Evolutionary conservation across 306 rosid genomes (phyloP), one percentile per base, ranked within the genome.

Genomic region (Ziziphus jujuba): DNA sequence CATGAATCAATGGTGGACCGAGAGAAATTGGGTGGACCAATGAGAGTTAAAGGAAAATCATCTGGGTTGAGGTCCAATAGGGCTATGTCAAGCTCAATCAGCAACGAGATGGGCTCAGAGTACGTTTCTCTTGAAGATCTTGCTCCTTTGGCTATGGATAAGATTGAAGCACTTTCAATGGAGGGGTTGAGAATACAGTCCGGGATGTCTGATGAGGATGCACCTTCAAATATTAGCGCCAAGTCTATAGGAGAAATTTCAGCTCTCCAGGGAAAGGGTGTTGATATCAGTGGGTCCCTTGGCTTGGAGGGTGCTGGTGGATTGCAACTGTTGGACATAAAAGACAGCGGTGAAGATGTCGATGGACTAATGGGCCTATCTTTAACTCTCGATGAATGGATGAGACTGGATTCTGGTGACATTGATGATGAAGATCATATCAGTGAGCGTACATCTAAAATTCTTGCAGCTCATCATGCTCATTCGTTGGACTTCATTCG

Each of bases 101-200:
- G 77, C 71, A 70, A 78, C 63, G 87, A 77, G 54, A 63, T 52
- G 47, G 85, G 72, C 60, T 64, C 83, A 1, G 93, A 82, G 57
- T 83, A 86, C 65, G 89, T 81, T 66, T 90, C 97, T 63, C 78
- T 93, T 45, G 95, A 88, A 80, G 97, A 90, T 87, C 89, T 93
- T 75, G 96, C 95, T 72, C 96, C 95, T 59, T 54, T 88, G 65
- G 97, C 97, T 58, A 86, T 84, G 96, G 92, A 86, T 74, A 90
- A 86, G 81, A 86, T 88, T 52, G 97, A 90, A 86, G 96, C 97
- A 23, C 96, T 93, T 77, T 88, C 89, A 44, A 43, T 93, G 22
- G 96, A 90, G 77, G 98, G 98, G 51, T 78, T 90, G 85, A 90
- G 93, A 84, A 90, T 93, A 80, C 95, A 93, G 78, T 88, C 91